Evolutionary conservation across 1,139 yeast genomes (phyloP).

Genomic region (Geotrichum histeridarum): DNA sequence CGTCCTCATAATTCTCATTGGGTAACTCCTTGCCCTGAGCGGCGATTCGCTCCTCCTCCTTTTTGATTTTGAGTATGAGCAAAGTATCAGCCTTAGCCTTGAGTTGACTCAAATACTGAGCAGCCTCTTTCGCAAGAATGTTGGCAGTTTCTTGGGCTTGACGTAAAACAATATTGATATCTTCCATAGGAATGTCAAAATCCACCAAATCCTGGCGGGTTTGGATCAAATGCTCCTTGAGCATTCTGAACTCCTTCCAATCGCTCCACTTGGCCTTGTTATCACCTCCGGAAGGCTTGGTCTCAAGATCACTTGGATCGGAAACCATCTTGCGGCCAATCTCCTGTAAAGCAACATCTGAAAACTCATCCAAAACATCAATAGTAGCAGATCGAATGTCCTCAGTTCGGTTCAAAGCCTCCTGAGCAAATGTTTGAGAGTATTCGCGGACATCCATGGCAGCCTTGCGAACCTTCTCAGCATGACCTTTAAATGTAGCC

Average conservation of each 20-base stretch:
- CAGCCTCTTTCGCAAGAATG: conserved; percentile 61
- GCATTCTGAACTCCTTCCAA: conserved; percentile 61
- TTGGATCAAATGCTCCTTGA: conserved; percentile 51
- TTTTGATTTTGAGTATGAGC: conserved; percentile 53
- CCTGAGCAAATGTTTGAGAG: conserved; percentile 33
- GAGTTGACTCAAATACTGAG: conserved; percentile 61
- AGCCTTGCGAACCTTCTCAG: conserved; percentile 30
- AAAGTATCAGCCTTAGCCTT: conserved; percentile 80
- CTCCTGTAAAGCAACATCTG: conserved; percentile 37
- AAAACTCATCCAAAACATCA: conserved; percentile 41
- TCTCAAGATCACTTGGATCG: conserved; percentile 20
- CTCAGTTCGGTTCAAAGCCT: conserved; percentile 34
- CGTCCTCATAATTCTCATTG: conserved; percentile 27
- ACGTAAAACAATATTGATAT: conserved; percentile 49
- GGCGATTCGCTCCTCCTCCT: conserved; percentile 14
- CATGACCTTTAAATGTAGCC: conserved; percentile 29
- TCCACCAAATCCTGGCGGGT: conserved; percentile 55
- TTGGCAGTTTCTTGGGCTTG: conserved; percentile 59
- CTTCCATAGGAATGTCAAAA: conserved; percentile 47
- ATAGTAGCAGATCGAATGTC: conserved; percentile 34
- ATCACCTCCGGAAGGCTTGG: conserved; percentile 41
- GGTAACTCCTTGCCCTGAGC: conserved; percentile 18
- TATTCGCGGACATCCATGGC: conserved; percentile 35
- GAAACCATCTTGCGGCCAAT: conserved; percentile 35
- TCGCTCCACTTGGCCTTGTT: conserved; percentile 49